Base-by-base conservation (phyloP, 495 filamentous ascomycete genomes). In the Bacidia rubella region DNA sequence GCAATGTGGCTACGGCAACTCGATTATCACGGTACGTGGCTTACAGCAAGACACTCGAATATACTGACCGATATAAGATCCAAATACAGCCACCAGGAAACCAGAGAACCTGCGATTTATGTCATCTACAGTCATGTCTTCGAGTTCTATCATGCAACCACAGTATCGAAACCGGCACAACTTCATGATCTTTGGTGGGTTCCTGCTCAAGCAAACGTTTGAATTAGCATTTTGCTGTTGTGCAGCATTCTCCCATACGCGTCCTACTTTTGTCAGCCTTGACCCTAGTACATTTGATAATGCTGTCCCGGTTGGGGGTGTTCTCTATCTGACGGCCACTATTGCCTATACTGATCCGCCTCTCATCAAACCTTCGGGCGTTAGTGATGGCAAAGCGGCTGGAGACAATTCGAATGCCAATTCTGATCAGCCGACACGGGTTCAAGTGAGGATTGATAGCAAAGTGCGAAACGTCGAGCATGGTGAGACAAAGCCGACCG, bases 131-230 rank as follows among this genome's bases (percentile, higher is more conserved):
- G 70, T 70, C 21, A 71, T 90, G 24, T 74, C 77, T 51, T 82
- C 82, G 1, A 82, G 85, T 3, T 76, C 76, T 59, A 87, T 93
- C 52, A 93, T 93, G 87, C 86, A 90, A 59, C 87, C 87, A 2
- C 86, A 90, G 65, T 80, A 87, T 62, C 80, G 86, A 29, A 90
- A 90, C 65, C 72, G 85, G 2, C 85, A 90, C 68, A 83, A 86
- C 59, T 89, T 88, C 70, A 89, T 88, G 86, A 88, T 93, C 47
- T 93, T 90, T 60, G 87, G 87, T 21, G 87, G 87, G 19, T 90
- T 86, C 64, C 77, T 90, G 0, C 72, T 93, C 0, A 87, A 87
- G 62, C 78, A 83, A 55, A 83, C 83, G 2, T 90, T 90, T 60
- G 87, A 93, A 66, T 74, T 93, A 1, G 85, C 87, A n/a, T 93